Base-by-base conservation (phyloP, 371 early-diverging fungal species). In the Mucor plumbeus region DNA sequence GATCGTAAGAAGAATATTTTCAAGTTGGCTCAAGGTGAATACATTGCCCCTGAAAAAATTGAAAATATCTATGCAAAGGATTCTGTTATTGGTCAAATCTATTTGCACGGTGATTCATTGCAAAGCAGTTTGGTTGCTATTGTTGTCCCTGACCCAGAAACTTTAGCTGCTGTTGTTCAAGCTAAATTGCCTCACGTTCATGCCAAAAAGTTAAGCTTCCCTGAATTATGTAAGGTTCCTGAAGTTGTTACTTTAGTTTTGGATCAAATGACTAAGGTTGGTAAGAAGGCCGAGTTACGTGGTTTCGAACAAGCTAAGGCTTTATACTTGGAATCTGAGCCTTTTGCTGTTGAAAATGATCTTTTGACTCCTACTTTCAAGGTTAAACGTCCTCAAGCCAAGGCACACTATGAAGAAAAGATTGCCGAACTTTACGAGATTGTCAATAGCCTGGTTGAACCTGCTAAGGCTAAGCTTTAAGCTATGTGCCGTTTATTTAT, bases 1-100 rank as follows among this genome's bases (percentile, higher is more conserved):
- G 99, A 99, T 77, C 85, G 99, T 54, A 93, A 94, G 76, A 99
- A 99, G 86, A 96, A 97, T 72, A 95, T 98, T 59, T 98, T 99
- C 88, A 99, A 99, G 87, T 87, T 95, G 63, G 78, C 87, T 17
- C 91, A 91, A 76, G 90, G 90, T 70, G 99, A 99, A 84, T 99
- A 98, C 82, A 88, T 99, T 70, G 96, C 97, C 0, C 99, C 99
- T 10, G 99, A 99, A 75, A 97, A 95, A 76, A 87, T 97, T 40
- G 97, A 97, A 77, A 87, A 85, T 63, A 81, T 89, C 3, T 91
- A 85, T 73, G 67, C 79, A 34, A 83, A 87, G 70, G 70, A 80
- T 58, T 63, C 78, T 26, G 72, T 90, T 11, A 75, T 94, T 14
- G 85, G 84, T 55, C 94, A 94, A 69, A 76, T 88, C 54, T 78